Evolutionary conservation across 192 early-diverging fungal species (phyloP), one percentile per base, ranked within the genome.

Genomic region (Podila horticola): DNA sequence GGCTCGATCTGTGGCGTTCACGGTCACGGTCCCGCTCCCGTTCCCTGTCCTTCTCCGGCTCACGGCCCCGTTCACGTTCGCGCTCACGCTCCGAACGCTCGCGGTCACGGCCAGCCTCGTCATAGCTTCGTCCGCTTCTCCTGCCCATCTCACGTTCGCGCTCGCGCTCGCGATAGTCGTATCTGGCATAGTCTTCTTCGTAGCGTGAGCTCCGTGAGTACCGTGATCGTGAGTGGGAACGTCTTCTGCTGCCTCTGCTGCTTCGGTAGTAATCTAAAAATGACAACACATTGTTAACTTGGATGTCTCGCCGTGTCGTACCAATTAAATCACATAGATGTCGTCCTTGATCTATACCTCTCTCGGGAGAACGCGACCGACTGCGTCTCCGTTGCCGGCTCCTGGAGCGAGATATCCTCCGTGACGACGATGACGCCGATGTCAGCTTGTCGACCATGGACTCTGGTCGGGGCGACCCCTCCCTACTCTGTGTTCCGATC

Each of bases 201-300:
- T 73, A 69, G 20, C 77, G 61, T 2, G 77, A 72, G 48, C 77
- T 81, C 11, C 77, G 65, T 9, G 71, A 59, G 26, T 81, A 81
- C 48, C 71, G 65, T 3, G 77, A 72, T 4, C 77, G 77, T 10
- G 77, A 73, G 19, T 64, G 38, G 10, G 75, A 67, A n/a, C 64
- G 64, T 65, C 45, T 65, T n/a, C 64, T 48, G 4, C 49, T 34
- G 45, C 64, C 48, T 34, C 64, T 24, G 11, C 64, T 50, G 11
- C 77, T 31, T 19, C 64, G 66, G 28, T 79, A 67, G 30, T 79
- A 66, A 33, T 61, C 59, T 61, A 60, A 61, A 61, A 31, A 20
- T 5, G 26, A 28, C 33, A 33, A 4, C 3, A 12, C 41, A 15
- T 45, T 13, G 34, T 36, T 60, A 60, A 29, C 58, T 22, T 20